Base-by-base conservation (phyloP, 2,329 filamentous ascomycete genomes). In the Cyclaneusma minus region DNA sequence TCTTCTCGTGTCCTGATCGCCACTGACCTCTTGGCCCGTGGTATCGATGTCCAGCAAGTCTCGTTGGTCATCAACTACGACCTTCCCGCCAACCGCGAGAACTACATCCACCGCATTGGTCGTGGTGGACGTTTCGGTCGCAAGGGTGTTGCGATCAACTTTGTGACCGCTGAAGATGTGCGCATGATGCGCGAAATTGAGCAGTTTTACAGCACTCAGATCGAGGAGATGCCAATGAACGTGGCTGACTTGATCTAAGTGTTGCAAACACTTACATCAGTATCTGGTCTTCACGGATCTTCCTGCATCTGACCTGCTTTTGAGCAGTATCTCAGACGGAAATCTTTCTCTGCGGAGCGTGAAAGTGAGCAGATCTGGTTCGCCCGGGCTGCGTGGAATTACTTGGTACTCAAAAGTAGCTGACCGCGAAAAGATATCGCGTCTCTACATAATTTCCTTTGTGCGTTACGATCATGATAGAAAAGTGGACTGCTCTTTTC, bases 111-210 rank as follows among this genome's bases (percentile, higher is more conserved):
- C 65, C 81, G 89, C 56, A 98, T 98, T 52, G 89, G 89, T 72
- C 87, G 89, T 75, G 85, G 85, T 66, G 89, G 89, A 64, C 85
- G 89, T 68, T 98, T 98, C 67, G 89, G 89, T 60, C 84, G 89
- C 60, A 98, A 98, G 78, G 89, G 89, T 78, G 89, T 98, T 57
- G 89, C 89, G 51, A 98, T 98, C 73, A 98, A 98, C 82, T 98
- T 98, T 57, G 89, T 98, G 56, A 95, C 87, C 36, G 83, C 84
- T 48, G 89, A 98, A 43, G 89, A 98, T 61, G 89, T 98, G 50
- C 84, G 87, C 59, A 95, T 98, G 82, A 91, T 98, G 82, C 76
- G 89, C 57, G 89, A 98, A 62, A 98, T 98, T 48, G 89, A 98
- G 62, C 83, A 94, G 66, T 98, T 95, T 73, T 98, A 98, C 78